A percentile compares a stretch with the other conserved stretches of the same genome.
phyloP scores from a whole-genome alignment of 345 rosid genomes.

The Corymbia maculata region DNA sequence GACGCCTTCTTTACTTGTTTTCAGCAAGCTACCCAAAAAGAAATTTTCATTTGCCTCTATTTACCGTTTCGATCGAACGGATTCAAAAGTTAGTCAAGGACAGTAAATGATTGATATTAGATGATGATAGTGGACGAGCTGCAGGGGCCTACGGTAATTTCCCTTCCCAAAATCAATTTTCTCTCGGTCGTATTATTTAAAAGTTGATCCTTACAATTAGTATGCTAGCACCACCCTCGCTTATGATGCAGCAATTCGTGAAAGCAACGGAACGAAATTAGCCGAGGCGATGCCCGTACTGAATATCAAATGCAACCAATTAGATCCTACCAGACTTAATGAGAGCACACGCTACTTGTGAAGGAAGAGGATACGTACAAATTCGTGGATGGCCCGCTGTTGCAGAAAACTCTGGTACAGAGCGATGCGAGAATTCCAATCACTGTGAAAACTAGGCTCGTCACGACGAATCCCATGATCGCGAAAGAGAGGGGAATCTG shows the following conservation, averaged over 20 bases:
- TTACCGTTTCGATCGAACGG: background rate
- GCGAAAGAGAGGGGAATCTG: background rate
- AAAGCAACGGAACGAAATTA: background rate
- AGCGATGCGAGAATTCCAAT: conserved; percentile 68
- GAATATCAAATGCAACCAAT: background rate
- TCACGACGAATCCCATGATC: conserved; percentile 78
- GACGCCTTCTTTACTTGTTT: background rate
- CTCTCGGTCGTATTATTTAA: background rate
- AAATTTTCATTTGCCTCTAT: background rate
- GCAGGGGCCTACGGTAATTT: no score
- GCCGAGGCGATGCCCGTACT: background rate
- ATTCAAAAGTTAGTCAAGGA: background rate
- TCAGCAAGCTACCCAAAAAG: background rate
- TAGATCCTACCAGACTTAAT: background rate
- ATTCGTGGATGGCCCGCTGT: conserved; percentile 82
- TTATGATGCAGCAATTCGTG: background rate
- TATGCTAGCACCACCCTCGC: background rate
- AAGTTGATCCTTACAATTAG: background rate
- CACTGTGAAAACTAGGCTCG: conserved; percentile 67
- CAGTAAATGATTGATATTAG: background rate
- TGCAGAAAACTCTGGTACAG: conserved; percentile 84
- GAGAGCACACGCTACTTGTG: background rate
- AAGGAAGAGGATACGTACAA: conserved; percentile 34
- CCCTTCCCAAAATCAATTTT: background rate
- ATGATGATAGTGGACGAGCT: background rate